Conservation (phyloP, 2,329 filamentous ascomycete genomes). For the Knoxdaviesia capensis region DNA sequence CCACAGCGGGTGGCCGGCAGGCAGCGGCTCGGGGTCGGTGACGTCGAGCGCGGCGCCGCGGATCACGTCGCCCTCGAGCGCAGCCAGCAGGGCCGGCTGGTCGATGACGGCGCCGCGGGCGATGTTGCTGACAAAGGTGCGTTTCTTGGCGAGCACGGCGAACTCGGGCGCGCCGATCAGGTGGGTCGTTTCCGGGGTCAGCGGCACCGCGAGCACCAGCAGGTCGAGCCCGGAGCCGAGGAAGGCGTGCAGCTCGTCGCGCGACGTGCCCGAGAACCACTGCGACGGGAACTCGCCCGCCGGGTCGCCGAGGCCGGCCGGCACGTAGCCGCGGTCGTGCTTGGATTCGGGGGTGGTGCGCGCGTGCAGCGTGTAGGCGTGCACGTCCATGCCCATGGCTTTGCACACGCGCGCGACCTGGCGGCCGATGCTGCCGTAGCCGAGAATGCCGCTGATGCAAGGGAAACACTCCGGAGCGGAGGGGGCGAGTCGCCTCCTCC, state of each 20-base stretch:
- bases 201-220: conserved; percentile 28
- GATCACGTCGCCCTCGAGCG: conserved; percentile 25
- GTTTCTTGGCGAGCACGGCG: conserved; percentile 19
- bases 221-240: conserved; percentile 29
- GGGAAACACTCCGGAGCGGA: too few relatives aligned
- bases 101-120: conserved; percentile 34
- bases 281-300: conserved; percentile 24
- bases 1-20: conserved; percentile 49
- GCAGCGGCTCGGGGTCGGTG: conserved; percentile 60
- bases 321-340: conserved; percentile 43
- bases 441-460: conserved; percentile 25
- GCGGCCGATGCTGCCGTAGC: conserved; percentile 33
- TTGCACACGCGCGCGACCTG: conserved; percentile 34
- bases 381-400: conserved; percentile 49
- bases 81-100: conserved; percentile 37
- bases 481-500: background rate
- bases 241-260: conserved; percentile 26
- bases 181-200: conserved; percentile 25
- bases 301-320: conserved; percentile 41
- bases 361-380: conserved; percentile 55
- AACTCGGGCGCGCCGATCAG: conserved; percentile 31
- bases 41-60: conserved; percentile 58
- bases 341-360: conserved; percentile 45
- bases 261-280: conserved; percentile 28
- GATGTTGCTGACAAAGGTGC: conserved; percentile 51